Percentiles rank a stretch among this genome's conserved stretches.
These are phyloP conservation scores for Candida corydali DNA, from an alignment of 805 yeast species.

Conservation along the genomic window DNA sequence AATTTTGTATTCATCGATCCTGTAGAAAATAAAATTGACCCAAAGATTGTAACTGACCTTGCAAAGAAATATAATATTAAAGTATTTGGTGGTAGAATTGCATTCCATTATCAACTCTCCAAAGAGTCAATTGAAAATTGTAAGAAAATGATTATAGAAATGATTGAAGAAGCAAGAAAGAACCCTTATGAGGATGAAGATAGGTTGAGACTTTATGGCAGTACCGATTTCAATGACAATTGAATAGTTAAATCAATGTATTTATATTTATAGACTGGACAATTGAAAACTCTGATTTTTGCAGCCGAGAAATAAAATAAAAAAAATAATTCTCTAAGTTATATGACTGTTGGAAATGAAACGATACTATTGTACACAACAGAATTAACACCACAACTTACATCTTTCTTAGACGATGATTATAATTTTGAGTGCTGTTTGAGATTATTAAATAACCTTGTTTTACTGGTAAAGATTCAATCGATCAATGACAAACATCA, in stretches of 20 bases:
- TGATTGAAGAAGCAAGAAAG: conserved; percentile 47
- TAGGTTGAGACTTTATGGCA: conserved; percentile 9
- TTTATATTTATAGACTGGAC: no score
- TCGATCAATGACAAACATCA: conserved; percentile 32
- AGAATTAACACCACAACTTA: conserved; percentile 10
- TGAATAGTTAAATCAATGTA: no score
- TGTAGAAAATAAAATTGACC: conserved; percentile 49
- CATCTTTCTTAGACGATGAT: conserved; percentile 21
- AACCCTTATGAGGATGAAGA: conserved; percentile 38
- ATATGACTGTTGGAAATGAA: no score
- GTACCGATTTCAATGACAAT: neutral
- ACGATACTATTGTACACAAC: conserved; percentile 16
- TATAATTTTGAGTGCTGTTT: conserved; percentile 47
- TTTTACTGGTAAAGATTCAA: conserved; percentile 38
- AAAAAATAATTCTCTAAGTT: no score
- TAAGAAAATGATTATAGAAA: conserved; percentile 54
- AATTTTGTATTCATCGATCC: conserved; percentile 78
- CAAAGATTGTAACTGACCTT: conserved; percentile 46
- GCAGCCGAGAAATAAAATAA: no score
- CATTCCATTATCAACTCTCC: conserved; percentile 60
- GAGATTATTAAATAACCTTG: conserved; percentile 39
- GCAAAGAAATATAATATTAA: conserved; percentile 60
- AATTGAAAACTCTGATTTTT: no score
- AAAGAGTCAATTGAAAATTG: conserved; percentile 24
- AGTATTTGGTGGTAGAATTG: conserved; percentile 69